These are phyloP conservation scores for Vitellaria paradoxa DNA, from an alignment of 179 eudicot species.

Conservation along the genomic window DNA sequence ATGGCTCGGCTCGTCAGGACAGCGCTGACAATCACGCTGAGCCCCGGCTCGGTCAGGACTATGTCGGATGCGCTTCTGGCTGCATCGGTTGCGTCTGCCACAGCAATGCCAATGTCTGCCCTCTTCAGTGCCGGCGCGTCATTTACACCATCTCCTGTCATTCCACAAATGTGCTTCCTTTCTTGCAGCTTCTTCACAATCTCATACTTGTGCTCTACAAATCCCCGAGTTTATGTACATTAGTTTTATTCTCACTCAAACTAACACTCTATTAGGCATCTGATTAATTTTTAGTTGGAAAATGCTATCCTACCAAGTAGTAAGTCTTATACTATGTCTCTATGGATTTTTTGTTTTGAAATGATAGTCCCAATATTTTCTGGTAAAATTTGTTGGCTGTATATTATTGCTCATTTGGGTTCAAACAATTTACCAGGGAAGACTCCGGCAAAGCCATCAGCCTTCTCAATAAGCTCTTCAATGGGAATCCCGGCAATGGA, in stretches of 20 bases:
- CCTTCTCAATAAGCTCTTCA: constrained; percentile 84
- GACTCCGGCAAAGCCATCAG: constrained; percentile 95
- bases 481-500: constrained; percentile 55
- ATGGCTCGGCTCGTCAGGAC: constrained; percentile 87
- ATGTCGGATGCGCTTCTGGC: constrained; percentile 91
- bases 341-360: no score
- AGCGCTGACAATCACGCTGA: constrained; percentile 79
- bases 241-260: neutral
- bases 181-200: constrained; percentile 86
- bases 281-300: no score
- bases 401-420: no score
- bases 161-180: constrained; percentile 80
- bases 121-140: constrained; percentile 88
- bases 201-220: constrained; percentile 87
- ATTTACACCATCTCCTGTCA: constrained; percentile 96
- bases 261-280: neutral
- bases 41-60: constrained; percentile 87
- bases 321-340: no score
- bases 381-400: no score
- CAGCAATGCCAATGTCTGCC: constrained; percentile 93
- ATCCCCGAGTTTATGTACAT: neutral
- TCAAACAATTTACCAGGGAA: constrained; percentile 62
- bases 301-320: no score
- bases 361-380: no score
- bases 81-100: constrained; percentile 89